phyloP scores from a whole-genome alignment of 177 flowering plant genomes.

The Tripterygium wilfordii region DNA sequence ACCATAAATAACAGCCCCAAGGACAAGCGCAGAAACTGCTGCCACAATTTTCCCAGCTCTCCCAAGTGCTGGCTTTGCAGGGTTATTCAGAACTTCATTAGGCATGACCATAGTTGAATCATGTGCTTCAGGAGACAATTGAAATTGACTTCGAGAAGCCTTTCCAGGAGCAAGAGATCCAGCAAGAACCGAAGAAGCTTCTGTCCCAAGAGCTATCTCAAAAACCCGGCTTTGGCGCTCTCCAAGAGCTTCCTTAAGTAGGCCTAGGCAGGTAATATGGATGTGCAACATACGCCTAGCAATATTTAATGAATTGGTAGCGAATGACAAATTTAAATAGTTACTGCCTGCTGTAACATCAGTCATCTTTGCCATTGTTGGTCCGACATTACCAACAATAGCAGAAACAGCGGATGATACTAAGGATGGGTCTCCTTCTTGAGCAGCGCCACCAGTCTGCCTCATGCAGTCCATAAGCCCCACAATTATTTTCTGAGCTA shows the following conservation, averaged over 20 bases:
- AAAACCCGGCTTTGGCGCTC: constrained; percentile 90
- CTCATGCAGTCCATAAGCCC: constrained; percentile 71
- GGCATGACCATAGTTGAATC: constrained; percentile 51
- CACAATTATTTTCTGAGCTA: constrained; percentile 65
- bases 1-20: constrained; percentile 81
- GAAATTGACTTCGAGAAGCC: constrained; percentile 66
- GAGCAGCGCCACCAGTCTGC: constrained; percentile 93
- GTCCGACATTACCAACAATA: constrained; percentile 72
- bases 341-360: constrained; percentile 51
- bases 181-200: constrained; percentile 72
- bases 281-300: constrained; percentile 63
- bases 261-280: constrained; percentile 65
- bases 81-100: constrained; percentile 42
- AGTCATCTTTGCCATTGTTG: constrained; percentile 50
- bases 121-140: constrained; percentile 60
- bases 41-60: constrained; percentile 62
- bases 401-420: constrained; percentile 95
- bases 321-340: constrained; percentile 34
- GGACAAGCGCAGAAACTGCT: constrained; percentile 81
- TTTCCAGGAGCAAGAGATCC: constrained; percentile 64
- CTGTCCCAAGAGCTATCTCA: constrained; percentile 92
- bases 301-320: constrained; percentile 36
- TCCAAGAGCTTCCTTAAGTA: constrained; percentile 92
- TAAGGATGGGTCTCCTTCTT: constrained; percentile 86
- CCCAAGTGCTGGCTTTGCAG: constrained; percentile 42